Evolutionary conservation across 148 eudicot genomes (phyloP), one percentile per base, ranked within the genome.

Genomic region (Suaeda aralocaspica): DNA sequence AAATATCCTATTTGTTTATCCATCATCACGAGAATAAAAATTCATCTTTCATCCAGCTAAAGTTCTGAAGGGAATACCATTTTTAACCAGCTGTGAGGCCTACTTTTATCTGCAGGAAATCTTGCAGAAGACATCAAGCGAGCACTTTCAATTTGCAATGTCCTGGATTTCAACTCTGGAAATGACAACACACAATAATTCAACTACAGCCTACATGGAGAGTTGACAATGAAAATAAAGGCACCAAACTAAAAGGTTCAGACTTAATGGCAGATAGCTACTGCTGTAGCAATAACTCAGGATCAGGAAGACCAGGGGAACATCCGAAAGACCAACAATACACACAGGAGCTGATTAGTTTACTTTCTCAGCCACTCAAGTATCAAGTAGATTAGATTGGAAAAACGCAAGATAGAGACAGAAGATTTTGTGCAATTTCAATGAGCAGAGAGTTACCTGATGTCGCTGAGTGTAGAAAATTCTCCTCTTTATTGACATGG

Each of bases 31-130:
- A 71, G 10, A 7, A n/a, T 59, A 59, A 24, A 25, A 3, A 26
- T 13, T 63, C 44, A 51, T 19, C 51, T 56, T 13, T 45, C 31
- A 60, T 5, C 22, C 25, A 29, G 66, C 34, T 10, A 49, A 12
- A 75, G 73, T 24, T 39, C 5, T 2, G 15, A 9, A 41, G 42
- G 49, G 36, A 74, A 55, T 85, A 93, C 96, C 98, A 90, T 79
- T 78, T 84, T 87, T 63, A 93, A 69, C 80, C 89, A 89, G 80
- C 95, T 84, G 58, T 84, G 89, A 53, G 98, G 96, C 77, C 78
- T 83, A 56, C 74, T 79, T 76, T 85, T 88, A 61, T 84, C 91
- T 60, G 67, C 66, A 59, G 87, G 82, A 77, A 79, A 77, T 77
- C 74, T 87, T 46, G 83, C 95, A 67, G 86, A 87, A 44, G 82